Conservation (phyloP, 202 grass and related monocot species). For the Setaria viridis region DNA sequence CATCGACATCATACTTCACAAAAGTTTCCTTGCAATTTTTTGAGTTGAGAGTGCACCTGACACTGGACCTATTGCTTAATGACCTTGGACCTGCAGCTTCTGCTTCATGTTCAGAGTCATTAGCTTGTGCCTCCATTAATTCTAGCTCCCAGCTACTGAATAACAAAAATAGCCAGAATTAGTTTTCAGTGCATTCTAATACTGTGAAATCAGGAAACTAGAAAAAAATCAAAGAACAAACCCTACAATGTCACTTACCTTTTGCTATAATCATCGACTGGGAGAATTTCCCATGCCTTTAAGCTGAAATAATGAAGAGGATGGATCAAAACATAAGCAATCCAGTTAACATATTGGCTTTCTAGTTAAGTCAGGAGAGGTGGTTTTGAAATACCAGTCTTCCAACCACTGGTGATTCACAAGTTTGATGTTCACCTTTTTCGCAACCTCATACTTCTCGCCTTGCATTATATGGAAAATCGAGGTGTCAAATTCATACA, state of each 20-base stretch:
- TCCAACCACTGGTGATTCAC: conserved; percentile 88
- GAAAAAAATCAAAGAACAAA: conserved; percentile 34
- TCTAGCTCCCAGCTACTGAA: conserved; percentile 88
- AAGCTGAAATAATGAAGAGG: conserved; percentile 59
- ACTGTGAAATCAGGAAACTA: not conserved
- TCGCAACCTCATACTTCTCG: conserved; percentile 87
- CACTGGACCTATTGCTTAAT: conserved; percentile 28
- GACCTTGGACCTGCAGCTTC: conserved; percentile 37
- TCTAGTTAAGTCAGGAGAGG: conserved; percentile 17
- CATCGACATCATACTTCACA: conserved; percentile 12
- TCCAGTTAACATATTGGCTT: not conserved
- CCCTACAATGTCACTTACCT: conserved; percentile 49
- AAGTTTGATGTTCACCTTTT: conserved; percentile 79
- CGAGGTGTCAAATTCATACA: conserved; percentile 18
- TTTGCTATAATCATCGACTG: conserved; percentile 72
- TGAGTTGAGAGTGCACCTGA: conserved; percentile 12
- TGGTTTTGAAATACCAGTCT: conserved; percentile 64
- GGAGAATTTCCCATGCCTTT: conserved; percentile 82
- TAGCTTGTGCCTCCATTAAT: conserved; percentile 74
- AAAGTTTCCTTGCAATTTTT: conserved; percentile 12
- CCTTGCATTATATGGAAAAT: conserved; percentile 52
- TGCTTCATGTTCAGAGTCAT: conserved; percentile 79
- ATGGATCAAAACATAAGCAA: conserved; percentile 16
- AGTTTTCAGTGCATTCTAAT: conserved; percentile 23
- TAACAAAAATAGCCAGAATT: conserved; percentile 46